Base-by-base conservation (phyloP, 345 rosid species). In the Arabis hirsuta region DNA sequence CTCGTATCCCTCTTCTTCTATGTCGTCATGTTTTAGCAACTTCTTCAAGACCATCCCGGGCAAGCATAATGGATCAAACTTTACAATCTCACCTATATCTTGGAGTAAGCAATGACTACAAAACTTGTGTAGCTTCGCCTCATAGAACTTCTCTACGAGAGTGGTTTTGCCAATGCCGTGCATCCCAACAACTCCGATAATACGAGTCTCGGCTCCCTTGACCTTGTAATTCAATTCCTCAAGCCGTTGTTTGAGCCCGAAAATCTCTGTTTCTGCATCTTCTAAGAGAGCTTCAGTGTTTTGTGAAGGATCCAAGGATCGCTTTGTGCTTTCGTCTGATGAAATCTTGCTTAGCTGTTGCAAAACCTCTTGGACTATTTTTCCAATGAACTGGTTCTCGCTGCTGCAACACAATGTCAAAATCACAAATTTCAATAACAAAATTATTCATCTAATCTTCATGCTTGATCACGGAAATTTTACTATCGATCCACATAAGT, bases 151-250 rank as follows among this genome's bases (percentile, higher is more conserved):
- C 4, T 55, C 31, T 20, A 67, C 12, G 44, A 67, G 61, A 48
- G 53, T 67, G 11, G 54, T 55, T 44, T 67, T 55, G 41, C 72
- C 54, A 29, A 67, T 55, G 54, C 54, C 62, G 12, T 36, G 63
- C 63, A 67, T 43, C 32, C 72, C 62, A 55, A 44, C 63, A 19
- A 67, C 72, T 29, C 16, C 54, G 53, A 67, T 20, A 55, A 67
- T 5, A 31, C 63, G 52, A 67, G 72, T 27, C 31, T 67, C 52
- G 0, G 4, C 42, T n/a, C 5, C 24, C 36, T 54, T 0, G 10
- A 67, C 61, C 48, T 12, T 53, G n/a, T 67, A 48, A 13, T 16
- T 4, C 50, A 65, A 39, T n/a, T 65, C 71, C 13, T n/a, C 12
- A 9, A 65, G 60, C 7, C 71, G 71, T 39, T 65, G 59, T 6